Percentiles rank a stretch among this genome's conserved stretches.
These are phyloP conservation scores for Dothidotthia symphoricarpi DNA, from an alignment of 2,329 filamentous ascomycete genomes.

Conservation along the genomic window DNA sequence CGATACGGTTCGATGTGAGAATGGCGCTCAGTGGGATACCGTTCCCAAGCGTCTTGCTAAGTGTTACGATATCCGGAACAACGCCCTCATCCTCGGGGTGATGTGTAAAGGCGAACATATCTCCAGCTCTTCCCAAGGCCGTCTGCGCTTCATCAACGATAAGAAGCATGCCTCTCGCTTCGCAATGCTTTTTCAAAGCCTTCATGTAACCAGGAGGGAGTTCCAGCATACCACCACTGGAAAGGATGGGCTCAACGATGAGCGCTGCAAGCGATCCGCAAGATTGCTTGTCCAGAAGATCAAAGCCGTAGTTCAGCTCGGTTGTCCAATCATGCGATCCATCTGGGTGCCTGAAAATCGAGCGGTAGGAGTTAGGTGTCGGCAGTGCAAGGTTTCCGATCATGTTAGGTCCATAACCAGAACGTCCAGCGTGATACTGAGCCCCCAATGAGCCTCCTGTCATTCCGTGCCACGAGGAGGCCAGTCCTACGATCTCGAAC, in stretches of 20 bases:
- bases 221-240: constrained; percentile 59
- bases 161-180: constrained; percentile 35
- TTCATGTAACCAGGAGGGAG: constrained; percentile 60
- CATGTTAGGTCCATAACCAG: constrained; percentile 48
- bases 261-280: constrained; percentile 63
- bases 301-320: constrained; percentile 63
- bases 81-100: constrained; percentile 32
- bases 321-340: constrained; percentile 65
- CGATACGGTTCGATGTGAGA: constrained; percentile 56
- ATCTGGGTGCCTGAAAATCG: constrained; percentile 58
- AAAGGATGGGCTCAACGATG: constrained; percentile 61
- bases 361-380: constrained; percentile 61
- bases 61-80: constrained; percentile 56
- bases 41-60: constrained; percentile 62
- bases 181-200: constrained; percentile 50
- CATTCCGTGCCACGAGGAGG: constrained; percentile 61
- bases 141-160: constrained; percentile 43
- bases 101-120: constrained; percentile 53
- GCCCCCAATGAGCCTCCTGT: constrained; percentile 55
- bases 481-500: constrained; percentile 62
- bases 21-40: constrained; percentile 60
- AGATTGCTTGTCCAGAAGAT: constrained; percentile 58
- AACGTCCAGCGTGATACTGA: constrained; percentile 55
- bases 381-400: constrained; percentile 60
- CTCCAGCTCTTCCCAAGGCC: constrained; percentile 35